Evolutionary conservation across 2,329 filamentous ascomycete species (phyloP), one percentile per base, ranked within the genome.

Genomic region (Xylariaceae sp.): DNA sequence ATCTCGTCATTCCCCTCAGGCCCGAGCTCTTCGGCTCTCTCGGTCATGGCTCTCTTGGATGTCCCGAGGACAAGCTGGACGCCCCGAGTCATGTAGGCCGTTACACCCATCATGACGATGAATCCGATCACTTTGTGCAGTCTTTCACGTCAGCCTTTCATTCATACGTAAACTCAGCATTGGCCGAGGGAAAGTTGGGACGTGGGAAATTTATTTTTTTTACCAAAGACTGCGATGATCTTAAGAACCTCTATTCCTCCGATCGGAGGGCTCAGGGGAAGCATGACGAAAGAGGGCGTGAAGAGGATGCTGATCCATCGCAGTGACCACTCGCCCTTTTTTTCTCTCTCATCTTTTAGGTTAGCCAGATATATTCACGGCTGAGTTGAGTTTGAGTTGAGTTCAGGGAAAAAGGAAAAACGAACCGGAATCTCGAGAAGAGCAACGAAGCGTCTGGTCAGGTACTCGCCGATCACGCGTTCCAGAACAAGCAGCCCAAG

Each of bases 291-390:
- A 0, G 74, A 70, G 7, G 74, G 76, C 3, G 70, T 75, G 49
- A 80, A 79, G 48, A 76, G 69, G 35, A 78, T 60, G 40, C 70
- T 76, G 50, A 80, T 77, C 65, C 74, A 79, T 30, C 69, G 66
- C 17, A 79, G 60, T 5, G 73, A 68, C 68, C 74, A 80, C 6
- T 70, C 70, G 31, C 71, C 71, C 72, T 24, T 24, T 24, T 11
- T 24, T 24, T 11, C 11, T 24, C 21, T 24, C 11, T 24, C 11
- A 7, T 24, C 21, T 24, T 24, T 24, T 24, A 7, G 6, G 6
- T 24, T 24, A 24, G 11, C 6, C 6, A 24, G 11, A 24, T 7
- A 24, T 6, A 24, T 6, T 7, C 7, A 24, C 21, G 11, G 21
- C 6, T 6, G 11, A 11, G 11, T 6, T 24, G 21, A 24, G 21